phyloP scores from a whole-genome alignment of 768 basidiomycete genomes.

The Leccinum disarticulatum region DNA sequence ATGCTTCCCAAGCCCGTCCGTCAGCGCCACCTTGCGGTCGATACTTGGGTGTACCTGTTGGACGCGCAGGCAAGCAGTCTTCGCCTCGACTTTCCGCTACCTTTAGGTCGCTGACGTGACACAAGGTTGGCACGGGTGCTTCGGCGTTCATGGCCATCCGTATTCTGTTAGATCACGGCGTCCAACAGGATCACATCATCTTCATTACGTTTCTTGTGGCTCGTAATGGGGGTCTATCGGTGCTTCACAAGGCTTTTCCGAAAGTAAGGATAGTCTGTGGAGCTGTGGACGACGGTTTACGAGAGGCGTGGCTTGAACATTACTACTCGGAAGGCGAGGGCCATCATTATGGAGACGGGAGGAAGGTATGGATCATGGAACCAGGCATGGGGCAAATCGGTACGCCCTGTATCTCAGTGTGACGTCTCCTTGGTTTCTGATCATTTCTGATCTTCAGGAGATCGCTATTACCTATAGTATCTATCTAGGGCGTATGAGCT shows the following conservation, averaged over 20 bases:
- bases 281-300: constrained; percentile 75
- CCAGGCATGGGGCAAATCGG: constrained; percentile 91
- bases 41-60: constrained; percentile 82
- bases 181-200: constrained; percentile 79
- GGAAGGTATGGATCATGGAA: constrained; percentile 79
- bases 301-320: constrained; percentile 69
- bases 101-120: neutral
- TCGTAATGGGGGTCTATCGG: constrained; percentile 72
- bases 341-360: constrained; percentile 45
- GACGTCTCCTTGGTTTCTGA: neutral
- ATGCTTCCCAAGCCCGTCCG: constrained; percentile 78
- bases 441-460: constrained; percentile 26
- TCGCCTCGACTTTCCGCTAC: neutral
- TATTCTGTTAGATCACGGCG: constrained; percentile 89
- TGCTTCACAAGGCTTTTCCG: constrained; percentile 83
- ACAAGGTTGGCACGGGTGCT: constrained; percentile 89
- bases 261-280: constrained; percentile 81
- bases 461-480: constrained; percentile 40
- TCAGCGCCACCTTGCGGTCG: constrained; percentile 56
- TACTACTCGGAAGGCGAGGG: constrained; percentile 47
- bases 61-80: constrained; percentile 70
- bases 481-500: constrained; percentile 1
- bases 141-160: constrained; percentile 95
- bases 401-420: constrained; percentile 28
- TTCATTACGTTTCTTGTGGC: constrained; percentile 90